Percentiles rank a stretch among this genome's conserved stretches.
These are phyloP conservation scores for Suhomyces chickasaworum DNA, from an alignment of 1,139 yeast species.

Conservation along the genomic window DNA sequence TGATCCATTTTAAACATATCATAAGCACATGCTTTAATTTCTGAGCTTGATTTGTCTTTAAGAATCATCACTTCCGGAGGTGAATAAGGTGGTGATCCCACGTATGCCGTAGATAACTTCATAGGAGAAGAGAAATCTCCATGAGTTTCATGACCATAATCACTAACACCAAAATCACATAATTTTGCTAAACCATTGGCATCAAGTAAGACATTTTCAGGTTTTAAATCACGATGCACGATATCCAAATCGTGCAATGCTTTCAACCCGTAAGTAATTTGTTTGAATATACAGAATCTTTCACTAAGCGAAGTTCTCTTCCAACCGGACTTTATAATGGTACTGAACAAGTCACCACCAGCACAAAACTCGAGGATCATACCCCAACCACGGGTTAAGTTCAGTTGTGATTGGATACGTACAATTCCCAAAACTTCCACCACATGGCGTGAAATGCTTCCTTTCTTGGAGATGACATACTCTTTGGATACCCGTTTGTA, in stretches of 20 bases:
- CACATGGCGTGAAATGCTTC: slow-evolving; percentile 57
- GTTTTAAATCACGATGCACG: slow-evolving; percentile 67
- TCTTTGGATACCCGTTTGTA: slow-evolving; percentile 67
- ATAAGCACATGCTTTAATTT: slow-evolving; percentile 49
- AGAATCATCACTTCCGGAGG: slow-evolving; percentile 74
- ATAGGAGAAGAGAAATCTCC: slow-evolving; percentile 54
- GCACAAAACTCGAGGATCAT: slow-evolving; percentile 65
- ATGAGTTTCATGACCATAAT: slow-evolving; percentile 59
- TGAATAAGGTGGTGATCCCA: slow-evolving; percentile 80
- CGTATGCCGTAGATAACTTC: slow-evolving; percentile 49
- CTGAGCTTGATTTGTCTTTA: slow-evolving; percentile 39
- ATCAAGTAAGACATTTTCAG: slow-evolving; percentile 62
- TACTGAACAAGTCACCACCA: slow-evolving; percentile 54
- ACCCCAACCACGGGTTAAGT: slow-evolving; percentile 73
- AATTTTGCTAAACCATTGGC: slow-evolving; percentile 62
- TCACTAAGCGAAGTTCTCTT: slow-evolving; percentile 47
- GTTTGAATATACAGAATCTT: slow-evolving; percentile 64
- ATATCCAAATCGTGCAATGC: slow-evolving; percentile 58
- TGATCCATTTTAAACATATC: slow-evolving; percentile 70
- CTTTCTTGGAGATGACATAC: slow-evolving; percentile 57
- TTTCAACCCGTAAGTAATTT: slow-evolving; percentile 53
- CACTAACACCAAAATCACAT: slow-evolving; percentile 78
- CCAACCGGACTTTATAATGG: slow-evolving; percentile 52
- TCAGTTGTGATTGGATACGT: slow-evolving; percentile 57
- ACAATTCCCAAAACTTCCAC: slow-evolving; percentile 58